Conservation (phyloP, 495 filamentous ascomycete species). For the Penicillium coprophilum region DNA sequence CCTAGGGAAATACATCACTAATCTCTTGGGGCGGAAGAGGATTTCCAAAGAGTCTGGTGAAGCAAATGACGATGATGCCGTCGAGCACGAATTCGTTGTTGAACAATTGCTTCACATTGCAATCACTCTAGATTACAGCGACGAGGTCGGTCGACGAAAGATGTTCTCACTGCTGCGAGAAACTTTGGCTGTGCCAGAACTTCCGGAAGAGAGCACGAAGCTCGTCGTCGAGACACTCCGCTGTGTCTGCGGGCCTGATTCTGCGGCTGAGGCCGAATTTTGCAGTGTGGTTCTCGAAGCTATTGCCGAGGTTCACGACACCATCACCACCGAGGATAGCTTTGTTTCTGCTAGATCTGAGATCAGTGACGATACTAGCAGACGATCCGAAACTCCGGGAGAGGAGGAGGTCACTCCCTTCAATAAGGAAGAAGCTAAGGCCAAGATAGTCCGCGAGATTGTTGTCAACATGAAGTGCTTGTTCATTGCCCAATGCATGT, state of each 20-base stretch:
- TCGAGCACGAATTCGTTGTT: constrained; percentile 89
- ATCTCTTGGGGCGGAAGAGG: constrained; percentile 67
- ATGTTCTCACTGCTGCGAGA: constrained; percentile 91
- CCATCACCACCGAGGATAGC: constrained; percentile 76
- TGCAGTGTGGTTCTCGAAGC: constrained; percentile 90
- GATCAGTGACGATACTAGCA: constrained; percentile 61
- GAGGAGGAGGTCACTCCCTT: constrained; percentile 47
- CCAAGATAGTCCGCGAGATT: constrained; percentile 82
- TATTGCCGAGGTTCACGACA: constrained; percentile 93
- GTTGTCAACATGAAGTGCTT: constrained; percentile 98
- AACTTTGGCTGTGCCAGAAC: constrained; percentile 76
- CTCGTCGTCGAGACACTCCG: constrained; percentile 81
- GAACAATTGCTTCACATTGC: constrained; percentile 94
- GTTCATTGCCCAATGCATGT: constrained; percentile 95
- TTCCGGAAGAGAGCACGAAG: constrained; percentile 90
- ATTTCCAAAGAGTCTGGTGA: constrained; percentile 53
- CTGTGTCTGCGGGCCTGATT: constrained; percentile 73
- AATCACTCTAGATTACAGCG: constrained; percentile 85
- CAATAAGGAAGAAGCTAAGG: constrained; percentile 71
- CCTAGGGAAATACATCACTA: constrained; percentile 74
- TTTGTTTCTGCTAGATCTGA: constrained; percentile 90
- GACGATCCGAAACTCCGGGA: constrained; percentile 46
- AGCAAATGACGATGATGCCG: constrained; percentile 74
- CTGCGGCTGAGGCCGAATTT: constrained; percentile 85
- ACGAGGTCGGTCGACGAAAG: constrained; percentile 90